Conservation (phyloP, 345 rosid genomes). For the Physaria fendleri region DNA sequence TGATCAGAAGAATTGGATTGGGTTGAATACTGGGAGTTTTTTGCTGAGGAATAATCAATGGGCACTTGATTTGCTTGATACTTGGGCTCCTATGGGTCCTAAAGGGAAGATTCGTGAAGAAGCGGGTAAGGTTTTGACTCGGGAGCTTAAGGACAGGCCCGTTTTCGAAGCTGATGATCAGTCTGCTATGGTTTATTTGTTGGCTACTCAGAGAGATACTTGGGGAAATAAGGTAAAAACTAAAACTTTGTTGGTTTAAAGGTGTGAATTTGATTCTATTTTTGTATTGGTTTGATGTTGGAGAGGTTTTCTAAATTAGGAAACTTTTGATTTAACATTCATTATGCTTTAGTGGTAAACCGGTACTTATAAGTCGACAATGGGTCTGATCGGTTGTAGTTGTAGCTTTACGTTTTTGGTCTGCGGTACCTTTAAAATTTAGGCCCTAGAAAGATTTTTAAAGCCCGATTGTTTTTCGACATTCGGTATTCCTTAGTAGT, state of each 20-base stretch:
- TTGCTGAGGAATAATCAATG: constrained; percentile 62
- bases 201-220: constrained; percentile 54
- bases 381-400: no score
- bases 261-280: no score
- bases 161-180: constrained; percentile 78
- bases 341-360: no score
- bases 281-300: no score
- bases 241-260: no score
- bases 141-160: constrained; percentile 54
- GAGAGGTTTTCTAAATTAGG: background rate
- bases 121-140: constrained; percentile 53
- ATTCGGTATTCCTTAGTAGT: background rate
- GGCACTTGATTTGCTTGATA: constrained; percentile 66
- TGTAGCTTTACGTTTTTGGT: no score
- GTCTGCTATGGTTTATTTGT: constrained; percentile 63
- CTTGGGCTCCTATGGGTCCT: constrained; percentile 77
- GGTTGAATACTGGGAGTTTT: constrained; percentile 71
- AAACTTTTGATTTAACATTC: background rate
- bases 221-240: constrained; percentile 55
- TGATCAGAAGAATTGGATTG: constrained; percentile 64
- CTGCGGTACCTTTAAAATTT: no score
- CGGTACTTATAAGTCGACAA: no score
- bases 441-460: no score
- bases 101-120: constrained; percentile 67
- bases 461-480: no score